Evolutionary conservation across 441 rosid species (phyloP), one percentile per base, ranked within the genome.

Genomic region (Mallotus repandus): DNA sequence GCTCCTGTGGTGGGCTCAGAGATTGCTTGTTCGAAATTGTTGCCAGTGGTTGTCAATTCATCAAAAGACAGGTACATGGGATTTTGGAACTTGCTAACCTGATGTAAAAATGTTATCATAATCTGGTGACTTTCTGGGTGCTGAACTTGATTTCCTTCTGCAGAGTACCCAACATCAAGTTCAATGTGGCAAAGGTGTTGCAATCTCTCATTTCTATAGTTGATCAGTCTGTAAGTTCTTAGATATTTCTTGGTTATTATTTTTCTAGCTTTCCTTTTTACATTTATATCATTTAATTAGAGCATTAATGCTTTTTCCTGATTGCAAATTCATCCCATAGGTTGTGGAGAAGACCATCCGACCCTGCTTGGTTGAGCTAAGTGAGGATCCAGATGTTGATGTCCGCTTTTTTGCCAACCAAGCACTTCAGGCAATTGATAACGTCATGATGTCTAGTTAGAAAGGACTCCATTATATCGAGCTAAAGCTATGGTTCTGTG

Each of bases 1-100:
- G 99, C 99, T 45, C 97, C 98, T 71, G 99, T 95, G 7, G 85
- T 89, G 97, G 94, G 99, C 45, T 68, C 93, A 9, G 98, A 94
- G 64, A 92, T 92, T 73, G 89, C 96, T 7, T 89, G 98, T 70
- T 89, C 99, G 5, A 89, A 88, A 75, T 92, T 95, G 71, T 89
- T 95, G 19, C 96, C 99, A 8, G 88, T 72, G 61, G 93, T 89
- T 43, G 68, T 88, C 61, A 89, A 79, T 77, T 92, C 92, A 61
- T 81, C 97, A 22, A 95, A 89, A 86, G 99, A 95, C 82, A 88
- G 97, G 99, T 85, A 88, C 15, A 16, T 54, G 41, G n/a, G 32
- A 45, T 16, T 38, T 53, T 75, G 68, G 67, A 56, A 74, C 70
- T 18, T 63, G 75, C 22, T 65, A 13, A 18, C 55, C 6, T 19